A percentile compares a stretch with the other conserved stretches of the same genome.
These are phyloP conservation scores for Trichosanthes truncata DNA, from an alignment of 306 rosid genomes.

Conservation along the genomic window DNA sequence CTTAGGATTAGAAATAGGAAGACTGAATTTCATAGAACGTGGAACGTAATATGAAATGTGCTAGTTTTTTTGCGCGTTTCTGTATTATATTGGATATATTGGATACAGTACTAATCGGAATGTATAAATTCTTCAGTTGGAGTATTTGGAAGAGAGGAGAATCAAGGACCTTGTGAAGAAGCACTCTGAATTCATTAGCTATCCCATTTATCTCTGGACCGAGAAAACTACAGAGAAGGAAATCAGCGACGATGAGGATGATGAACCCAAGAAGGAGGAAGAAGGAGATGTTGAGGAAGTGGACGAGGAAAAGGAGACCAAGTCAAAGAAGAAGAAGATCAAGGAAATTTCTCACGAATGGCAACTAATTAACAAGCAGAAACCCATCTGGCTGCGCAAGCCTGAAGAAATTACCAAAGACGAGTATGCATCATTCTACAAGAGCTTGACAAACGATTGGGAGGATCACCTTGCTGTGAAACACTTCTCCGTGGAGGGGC, in stretches of 20 bases:
- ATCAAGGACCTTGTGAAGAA: conserved; percentile 70
- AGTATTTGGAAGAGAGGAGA: conserved; percentile 58
- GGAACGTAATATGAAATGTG: neutral
- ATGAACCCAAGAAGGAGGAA: conserved; percentile 54
- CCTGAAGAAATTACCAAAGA: conserved; percentile 67
- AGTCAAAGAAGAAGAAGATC: conserved; percentile 50
- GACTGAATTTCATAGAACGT: neutral
- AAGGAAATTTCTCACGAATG: conserved; percentile 64
- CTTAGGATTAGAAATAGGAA: neutral
- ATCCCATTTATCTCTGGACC: conserved; percentile 57
- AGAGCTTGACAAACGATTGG: conserved; percentile 69
- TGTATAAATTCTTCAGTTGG: conserved; percentile 26
- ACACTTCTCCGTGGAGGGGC: conserved; percentile 65
- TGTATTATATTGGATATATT: neutral
- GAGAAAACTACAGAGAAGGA: conserved; percentile 65
- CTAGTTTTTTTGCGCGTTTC: neutral
- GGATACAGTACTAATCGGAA: neutral
- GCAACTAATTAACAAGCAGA: conserved; percentile 66
- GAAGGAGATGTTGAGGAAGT: conserved; percentile 52
- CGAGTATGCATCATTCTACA: conserved; percentile 61
- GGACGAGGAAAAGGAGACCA: conserved; percentile 46
- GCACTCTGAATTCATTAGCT: conserved; percentile 61
- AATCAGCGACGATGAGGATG: conserved; percentile 61
- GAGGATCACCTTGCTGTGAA: conserved; percentile 66
- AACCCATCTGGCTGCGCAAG: conserved; percentile 67